phyloP scores from a whole-genome alignment of 768 basidiomycete species.

The Suillus lakei region DNA sequence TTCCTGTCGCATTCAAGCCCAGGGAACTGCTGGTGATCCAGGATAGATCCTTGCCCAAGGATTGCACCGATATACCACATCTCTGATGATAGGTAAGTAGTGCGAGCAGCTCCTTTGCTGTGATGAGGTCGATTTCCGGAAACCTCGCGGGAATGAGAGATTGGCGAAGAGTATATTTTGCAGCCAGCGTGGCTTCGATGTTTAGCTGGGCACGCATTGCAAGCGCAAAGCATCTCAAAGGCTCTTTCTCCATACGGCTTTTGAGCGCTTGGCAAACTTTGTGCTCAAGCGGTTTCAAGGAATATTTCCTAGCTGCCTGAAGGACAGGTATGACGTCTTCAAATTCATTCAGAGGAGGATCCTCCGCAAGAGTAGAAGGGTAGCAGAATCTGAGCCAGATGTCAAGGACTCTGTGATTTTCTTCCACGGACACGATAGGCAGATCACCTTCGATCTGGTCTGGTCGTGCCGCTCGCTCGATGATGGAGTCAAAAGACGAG shows the following conservation, averaged over 20 bases:
- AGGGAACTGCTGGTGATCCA: slow-evolving; percentile 4
- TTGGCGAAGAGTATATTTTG: slow-evolving; percentile 24
- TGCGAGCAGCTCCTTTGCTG: slow-evolving; percentile 22
- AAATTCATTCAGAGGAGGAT: slow-evolving; percentile 7
- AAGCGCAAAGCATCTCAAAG: slow-evolving; percentile 32
- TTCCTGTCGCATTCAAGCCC: background rate
- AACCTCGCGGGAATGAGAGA: slow-evolving; percentile 21
- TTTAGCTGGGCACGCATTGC: slow-evolving; percentile 25
- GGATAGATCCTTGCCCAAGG: slow-evolving; percentile 7
- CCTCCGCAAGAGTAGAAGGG: slow-evolving; percentile 15
- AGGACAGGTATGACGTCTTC: slow-evolving; percentile 9
- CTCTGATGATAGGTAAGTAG: slow-evolving; percentile 18
- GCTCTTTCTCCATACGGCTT: slow-evolving; percentile 18
- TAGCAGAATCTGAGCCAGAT: slow-evolving; percentile 18
- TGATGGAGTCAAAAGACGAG: slow-evolving; percentile 38
- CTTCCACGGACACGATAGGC: slow-evolving; percentile 13
- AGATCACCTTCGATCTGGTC: slow-evolving; percentile 13
- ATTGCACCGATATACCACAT: slow-evolving; percentile 5
- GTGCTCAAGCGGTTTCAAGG: slow-evolving; percentile 10
- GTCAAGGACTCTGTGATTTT: slow-evolving; percentile 15
- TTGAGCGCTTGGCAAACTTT: slow-evolving; percentile 22
- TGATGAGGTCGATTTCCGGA: slow-evolving; percentile 28
- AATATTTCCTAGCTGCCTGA: slow-evolving; percentile 10
- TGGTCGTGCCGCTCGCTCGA: slow-evolving; percentile 25
- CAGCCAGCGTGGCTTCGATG: slow-evolving; percentile 26